Conservation (phyloP, 257 asterid species). For the Gentiana macrophylla region DNA sequence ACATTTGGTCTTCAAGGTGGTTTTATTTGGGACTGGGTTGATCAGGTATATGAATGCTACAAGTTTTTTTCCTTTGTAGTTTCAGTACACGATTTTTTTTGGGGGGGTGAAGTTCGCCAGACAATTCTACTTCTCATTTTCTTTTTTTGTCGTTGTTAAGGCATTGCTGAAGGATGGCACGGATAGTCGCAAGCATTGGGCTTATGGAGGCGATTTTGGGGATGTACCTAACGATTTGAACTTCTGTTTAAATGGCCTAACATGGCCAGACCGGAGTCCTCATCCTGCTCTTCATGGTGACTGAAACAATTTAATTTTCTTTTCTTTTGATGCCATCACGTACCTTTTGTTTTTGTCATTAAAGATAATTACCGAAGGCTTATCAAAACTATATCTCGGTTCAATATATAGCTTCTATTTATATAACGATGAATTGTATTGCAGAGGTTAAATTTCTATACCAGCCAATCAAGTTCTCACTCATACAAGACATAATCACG, state of each 20-base stretch:
- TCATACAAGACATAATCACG: constrained; percentile 56
- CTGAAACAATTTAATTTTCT: neutral
- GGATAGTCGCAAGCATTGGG: constrained; percentile 78
- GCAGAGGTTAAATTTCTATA: constrained; percentile 89
- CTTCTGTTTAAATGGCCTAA: constrained; percentile 82
- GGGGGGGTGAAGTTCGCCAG: no score
- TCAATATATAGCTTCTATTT: neutral
- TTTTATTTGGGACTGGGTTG: constrained; percentile 99
- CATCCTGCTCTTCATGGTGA: constrained; percentile 91
- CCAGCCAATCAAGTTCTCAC: constrained; percentile 83
- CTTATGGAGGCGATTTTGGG: constrained; percentile 97
- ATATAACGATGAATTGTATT: neutral
- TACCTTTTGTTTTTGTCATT: neutral
- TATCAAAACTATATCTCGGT: neutral
- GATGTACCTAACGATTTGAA: constrained; percentile 82
- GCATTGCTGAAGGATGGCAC: constrained; percentile 63
- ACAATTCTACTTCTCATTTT: neutral
- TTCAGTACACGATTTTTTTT: neutral
- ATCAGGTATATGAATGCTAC: constrained; percentile 55
- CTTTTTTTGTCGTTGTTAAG: constrained; percentile 22
- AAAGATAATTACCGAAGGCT: neutral
- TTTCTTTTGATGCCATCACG: neutral
- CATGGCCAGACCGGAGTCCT: constrained; percentile 97
- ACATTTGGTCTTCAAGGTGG: constrained; percentile 99
- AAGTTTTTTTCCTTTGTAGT: neutral